phyloP scores from a whole-genome alignment of 352 stramenopile genomes.

The Saprolegnia diclina region DNA sequence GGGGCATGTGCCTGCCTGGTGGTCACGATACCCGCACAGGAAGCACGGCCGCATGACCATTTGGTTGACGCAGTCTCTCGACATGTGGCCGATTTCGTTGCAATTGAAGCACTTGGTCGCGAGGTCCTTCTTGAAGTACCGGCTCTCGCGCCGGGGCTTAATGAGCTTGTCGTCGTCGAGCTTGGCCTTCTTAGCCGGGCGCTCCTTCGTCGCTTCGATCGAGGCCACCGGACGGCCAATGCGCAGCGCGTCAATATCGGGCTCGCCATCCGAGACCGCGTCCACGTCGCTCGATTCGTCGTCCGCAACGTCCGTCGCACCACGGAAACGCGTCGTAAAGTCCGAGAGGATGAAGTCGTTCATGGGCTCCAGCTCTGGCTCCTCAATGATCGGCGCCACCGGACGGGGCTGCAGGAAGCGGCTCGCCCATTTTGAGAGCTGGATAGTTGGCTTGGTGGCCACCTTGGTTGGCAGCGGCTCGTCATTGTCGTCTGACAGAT shows the following conservation, averaged over 20 bases:
- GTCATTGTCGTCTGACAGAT: neutral
- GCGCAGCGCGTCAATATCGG: neutral
- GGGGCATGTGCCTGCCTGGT: slow-evolving; percentile 61
- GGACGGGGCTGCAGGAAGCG: slow-evolving; percentile 6
- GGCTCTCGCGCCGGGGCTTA: slow-evolving; percentile 45
- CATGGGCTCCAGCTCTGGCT: slow-evolving; percentile 54
- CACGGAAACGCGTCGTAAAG: slow-evolving; percentile 66
- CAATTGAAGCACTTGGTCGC: slow-evolving; percentile 83
- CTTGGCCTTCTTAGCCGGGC: neutral
- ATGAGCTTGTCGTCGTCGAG: slow-evolving; percentile 5
- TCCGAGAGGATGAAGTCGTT: slow-evolving; percentile 82
- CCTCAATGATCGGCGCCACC: slow-evolving; percentile 1
- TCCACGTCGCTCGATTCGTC: slow-evolving; percentile 30
- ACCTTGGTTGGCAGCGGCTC: neutral
- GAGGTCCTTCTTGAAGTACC: slow-evolving; percentile 78
- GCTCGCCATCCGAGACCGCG: neutral
- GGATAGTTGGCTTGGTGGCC: neutral
- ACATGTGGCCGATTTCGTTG: slow-evolving; percentile 70
- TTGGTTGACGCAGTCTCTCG: slow-evolving; percentile 69
- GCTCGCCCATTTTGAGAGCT: slow-evolving; percentile 19
- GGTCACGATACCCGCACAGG: slow-evolving; percentile 67
- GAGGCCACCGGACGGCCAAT: neutral
- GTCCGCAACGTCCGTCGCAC: slow-evolving; percentile 32
- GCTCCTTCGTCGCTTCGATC: neutral
- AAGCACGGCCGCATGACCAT: slow-evolving; percentile 53